Percentiles rank a stretch among this genome's conserved stretches.
Evolutionary conservation across 306 rosid genomes (phyloP).

Genomic region (Cucurbita pepo): DNA sequence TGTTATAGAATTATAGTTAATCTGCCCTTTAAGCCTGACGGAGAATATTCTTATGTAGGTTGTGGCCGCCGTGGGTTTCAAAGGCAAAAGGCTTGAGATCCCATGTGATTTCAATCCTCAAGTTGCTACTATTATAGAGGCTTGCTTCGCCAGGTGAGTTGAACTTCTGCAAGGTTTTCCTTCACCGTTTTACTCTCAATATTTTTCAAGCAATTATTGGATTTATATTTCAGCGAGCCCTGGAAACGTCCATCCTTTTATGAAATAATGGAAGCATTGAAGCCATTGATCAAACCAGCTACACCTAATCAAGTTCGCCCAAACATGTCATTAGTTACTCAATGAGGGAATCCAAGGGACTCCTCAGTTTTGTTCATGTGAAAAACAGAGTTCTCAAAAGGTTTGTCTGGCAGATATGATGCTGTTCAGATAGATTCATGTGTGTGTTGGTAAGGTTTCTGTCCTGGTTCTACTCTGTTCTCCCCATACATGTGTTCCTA

Average conservation of each 20-base stretch:
- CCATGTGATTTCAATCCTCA: constrained; percentile 66
- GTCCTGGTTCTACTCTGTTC: not conserved
- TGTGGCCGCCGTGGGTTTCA: constrained; percentile 91
- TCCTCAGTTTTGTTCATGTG: constrained; percentile 15
- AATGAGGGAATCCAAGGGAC: constrained; percentile 18
- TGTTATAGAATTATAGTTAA: not conserved
- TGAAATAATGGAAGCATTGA: constrained; percentile 75
- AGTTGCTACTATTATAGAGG: constrained; percentile 69
- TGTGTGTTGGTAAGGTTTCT: not conserved
- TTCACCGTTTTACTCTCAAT: not conserved
- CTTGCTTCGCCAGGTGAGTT: constrained; percentile 91
- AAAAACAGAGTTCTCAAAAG: not conserved
- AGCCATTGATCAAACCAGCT: constrained; percentile 57
- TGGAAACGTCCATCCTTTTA: constrained; percentile 89
- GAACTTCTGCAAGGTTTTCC: not conserved
- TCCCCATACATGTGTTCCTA: not conserved
- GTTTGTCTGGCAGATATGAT: constrained; percentile 2
- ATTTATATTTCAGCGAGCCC: constrained; percentile 44
- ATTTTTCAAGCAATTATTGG: not conserved
- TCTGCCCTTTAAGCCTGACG: not conserved
- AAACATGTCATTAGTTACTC: constrained; percentile 33
- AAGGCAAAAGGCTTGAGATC: constrained; percentile 75
- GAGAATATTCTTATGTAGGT: constrained; percentile 26
- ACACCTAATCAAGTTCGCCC: constrained; percentile 55
- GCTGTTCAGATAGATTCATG: constrained; percentile 5